Conservation (phyloP, 2,329 filamentous ascomycete genomes). For the Chaetomiaceae sp. region DNA sequence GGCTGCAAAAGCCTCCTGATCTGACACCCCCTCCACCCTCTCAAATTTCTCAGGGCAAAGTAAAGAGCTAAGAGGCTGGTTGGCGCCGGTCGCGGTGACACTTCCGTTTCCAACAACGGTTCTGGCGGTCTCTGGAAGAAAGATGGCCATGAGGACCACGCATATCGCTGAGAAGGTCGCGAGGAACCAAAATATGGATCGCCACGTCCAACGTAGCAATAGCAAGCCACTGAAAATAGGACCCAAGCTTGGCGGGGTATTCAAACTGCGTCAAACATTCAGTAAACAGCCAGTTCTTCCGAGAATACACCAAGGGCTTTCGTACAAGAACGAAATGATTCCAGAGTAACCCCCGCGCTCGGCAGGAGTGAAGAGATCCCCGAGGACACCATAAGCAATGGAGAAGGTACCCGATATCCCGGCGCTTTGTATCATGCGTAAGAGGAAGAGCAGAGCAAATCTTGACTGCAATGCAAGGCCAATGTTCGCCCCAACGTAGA, state of each 20-base stretch:
- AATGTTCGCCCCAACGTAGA: conserved; percentile 10
- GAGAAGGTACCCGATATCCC: conserved; percentile 9
- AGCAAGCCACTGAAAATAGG: conserved; percentile 11
- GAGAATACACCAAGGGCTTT: too few species aligned
- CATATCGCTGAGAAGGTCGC: neutral
- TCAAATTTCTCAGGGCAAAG: neutral
- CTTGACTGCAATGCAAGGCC: conserved; percentile 9
- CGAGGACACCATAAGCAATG: conserved; percentile 13
- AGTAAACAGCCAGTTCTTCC: neutral
- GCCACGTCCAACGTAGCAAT: conserved; percentile 8
- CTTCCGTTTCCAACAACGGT: neutral
- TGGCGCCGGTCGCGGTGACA: neutral
- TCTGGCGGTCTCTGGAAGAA: conserved; percentile 11
- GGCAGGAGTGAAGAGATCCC: conserved; percentile 10
- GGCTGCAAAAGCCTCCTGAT: neutral
- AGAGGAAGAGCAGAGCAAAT: conserved; percentile 9
- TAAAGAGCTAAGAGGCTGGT: neutral
- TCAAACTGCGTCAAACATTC: neutral
- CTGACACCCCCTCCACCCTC: conserved; percentile 9
- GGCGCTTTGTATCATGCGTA: conserved; percentile 18
- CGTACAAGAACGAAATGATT: conserved; percentile 5
- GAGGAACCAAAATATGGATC: conserved; percentile 17
- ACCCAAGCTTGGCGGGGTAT: conserved; percentile 9
- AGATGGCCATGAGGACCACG: conserved; percentile 2
- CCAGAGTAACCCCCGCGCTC: conserved; percentile 12